phyloP scores from a whole-genome alignment of 768 basidiomycete genomes.

The Naganishia antarctica region DNA sequence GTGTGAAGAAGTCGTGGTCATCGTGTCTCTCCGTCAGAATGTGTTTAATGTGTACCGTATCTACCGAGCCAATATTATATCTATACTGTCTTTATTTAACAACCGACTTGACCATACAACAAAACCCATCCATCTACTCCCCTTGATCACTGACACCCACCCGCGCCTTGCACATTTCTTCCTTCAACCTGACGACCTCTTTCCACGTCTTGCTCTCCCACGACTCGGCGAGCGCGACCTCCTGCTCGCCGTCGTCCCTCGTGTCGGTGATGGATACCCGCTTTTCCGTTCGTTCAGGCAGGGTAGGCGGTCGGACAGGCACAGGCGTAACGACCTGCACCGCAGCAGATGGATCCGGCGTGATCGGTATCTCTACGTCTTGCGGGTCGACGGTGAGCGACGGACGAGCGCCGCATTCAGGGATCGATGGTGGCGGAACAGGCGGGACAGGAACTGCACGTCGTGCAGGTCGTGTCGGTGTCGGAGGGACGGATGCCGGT shows the following conservation, averaged over 20 bases:
- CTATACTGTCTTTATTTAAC: too few relatives aligned
- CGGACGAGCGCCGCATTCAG: background rate
- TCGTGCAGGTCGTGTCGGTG: constrained; percentile 23
- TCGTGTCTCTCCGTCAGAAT: too few relatives aligned
- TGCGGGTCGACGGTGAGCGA: background rate
- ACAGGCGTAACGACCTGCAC: background rate
- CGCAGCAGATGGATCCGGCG: constrained; percentile 1
- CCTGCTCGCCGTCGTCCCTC: background rate
- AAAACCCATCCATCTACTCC: background rate
- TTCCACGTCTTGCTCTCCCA: constrained; percentile 47
- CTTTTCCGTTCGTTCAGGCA: constrained; percentile 11
- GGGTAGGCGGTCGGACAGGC: background rate
- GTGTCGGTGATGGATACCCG: constrained; percentile 7
- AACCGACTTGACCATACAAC: too few relatives aligned
- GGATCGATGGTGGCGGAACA: background rate
- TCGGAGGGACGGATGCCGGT: constrained; percentile 2
- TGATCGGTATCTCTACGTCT: background rate
- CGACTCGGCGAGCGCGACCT: constrained; percentile 26
- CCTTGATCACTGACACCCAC: constrained; percentile 40
- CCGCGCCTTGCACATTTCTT: constrained; percentile 46
- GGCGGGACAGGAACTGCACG: constrained; percentile 18
- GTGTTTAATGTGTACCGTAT: too few relatives aligned
- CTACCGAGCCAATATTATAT: too few relatives aligned
- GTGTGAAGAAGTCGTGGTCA: too few relatives aligned
- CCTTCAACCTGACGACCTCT: constrained; percentile 43